Evolutionary conservation across 208 protist genomes (phyloP).

Genomic region (Leishmania aethiopica): DNA sequence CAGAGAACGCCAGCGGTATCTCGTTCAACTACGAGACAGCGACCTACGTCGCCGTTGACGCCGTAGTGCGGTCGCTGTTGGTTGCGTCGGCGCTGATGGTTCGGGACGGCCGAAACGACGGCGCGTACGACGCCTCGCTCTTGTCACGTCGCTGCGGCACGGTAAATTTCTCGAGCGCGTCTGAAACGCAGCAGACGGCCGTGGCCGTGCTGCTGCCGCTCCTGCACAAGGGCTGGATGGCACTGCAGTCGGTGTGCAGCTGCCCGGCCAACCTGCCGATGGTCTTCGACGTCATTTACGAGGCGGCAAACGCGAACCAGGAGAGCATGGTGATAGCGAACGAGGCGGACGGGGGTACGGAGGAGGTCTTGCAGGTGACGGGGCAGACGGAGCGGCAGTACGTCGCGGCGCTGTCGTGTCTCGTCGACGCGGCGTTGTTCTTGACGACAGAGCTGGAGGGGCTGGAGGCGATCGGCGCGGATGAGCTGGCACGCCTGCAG

Average conservation of each 20-base stretch:
- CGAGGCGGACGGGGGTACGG: conserved; percentile 12
- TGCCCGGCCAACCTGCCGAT: conserved; percentile 60
- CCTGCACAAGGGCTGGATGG: conserved; percentile 82
- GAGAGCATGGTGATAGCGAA: conserved; percentile 36
- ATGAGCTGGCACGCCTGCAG: conserved; percentile 49
- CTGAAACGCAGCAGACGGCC: conserved; percentile 50
- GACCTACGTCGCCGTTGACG: conserved; percentile 54
- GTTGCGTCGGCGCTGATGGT: conserved; percentile 44
- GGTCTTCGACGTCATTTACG: conserved; percentile 68
- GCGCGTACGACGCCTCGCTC: conserved; percentile 36
- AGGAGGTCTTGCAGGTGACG: conserved; percentile 40
- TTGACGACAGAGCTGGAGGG: conserved; percentile 62
- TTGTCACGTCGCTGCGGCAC: conserved; percentile 35
- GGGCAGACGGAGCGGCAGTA: conserved; percentile 42
- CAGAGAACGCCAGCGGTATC: conserved; percentile 56
- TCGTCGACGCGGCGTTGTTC: conserved; percentile 53
- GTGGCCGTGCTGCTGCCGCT: conserved; percentile 66
- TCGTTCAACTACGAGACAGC: conserved; percentile 62
- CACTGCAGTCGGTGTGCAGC: conserved; percentile 48
- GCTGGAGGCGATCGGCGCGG: conserved; percentile 37
- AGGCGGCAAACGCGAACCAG: conserved; percentile 43
- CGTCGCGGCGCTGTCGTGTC: conserved; percentile 37
- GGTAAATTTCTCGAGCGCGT: conserved; percentile 41
- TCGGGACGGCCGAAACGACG: conserved; percentile 50
- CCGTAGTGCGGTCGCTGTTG: conserved; percentile 46